Evolutionary conservation across 306 rosid species (phyloP), one percentile per base, ranked within the genome.

Genomic region (Geum urbanum): DNA sequence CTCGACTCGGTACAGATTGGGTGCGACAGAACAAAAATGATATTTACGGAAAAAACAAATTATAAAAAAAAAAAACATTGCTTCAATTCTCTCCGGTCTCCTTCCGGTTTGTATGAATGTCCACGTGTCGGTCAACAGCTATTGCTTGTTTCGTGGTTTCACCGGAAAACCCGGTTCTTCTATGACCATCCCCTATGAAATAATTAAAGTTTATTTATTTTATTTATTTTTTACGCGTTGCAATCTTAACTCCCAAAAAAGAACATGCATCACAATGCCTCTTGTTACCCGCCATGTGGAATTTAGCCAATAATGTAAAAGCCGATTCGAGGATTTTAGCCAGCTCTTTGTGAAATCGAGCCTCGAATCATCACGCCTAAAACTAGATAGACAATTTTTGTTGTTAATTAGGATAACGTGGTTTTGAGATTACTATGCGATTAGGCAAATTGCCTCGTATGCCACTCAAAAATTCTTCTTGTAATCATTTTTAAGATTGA

Each of bases 161-260:
- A 85, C 92, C 97, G 89, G 76, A 81, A 86, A 88, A 86, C 92
- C 95, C 97, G 97, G 86, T 81, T n/a, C 78, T 58, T 72, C 90
- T 73, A 80, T 82, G 85, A 85, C 86, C 84, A 53, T 77, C 74
- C 66, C 74, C 74, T 27, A 24, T 27, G 62, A 27, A 24, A 11
- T 72, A 76, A 81, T 58, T 66, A 64, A 24, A 69, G 50, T 18
- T n/a, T 74, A 9, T 20, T 20, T 54, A 2, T 22, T 48, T 52
- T 49, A 1, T 47, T 75, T 62, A 51, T 5, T 63, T 52, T 63
- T 48, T 9, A 55, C 39, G n/a, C 37, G 24, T 49, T 63, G 61
- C 65, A 63, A 27, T 27, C 63, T 64, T 56, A 49, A 56, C 22
- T 19, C 54, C 60, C 20, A 51, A 63, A 40, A 47, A 13, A 66